A percentile compares a stretch with the other conserved stretches of the same genome.
phyloP scores from a whole-genome alignment of 2,329 filamentous ascomycete genomes.

The Cladosporium colombiae region DNA sequence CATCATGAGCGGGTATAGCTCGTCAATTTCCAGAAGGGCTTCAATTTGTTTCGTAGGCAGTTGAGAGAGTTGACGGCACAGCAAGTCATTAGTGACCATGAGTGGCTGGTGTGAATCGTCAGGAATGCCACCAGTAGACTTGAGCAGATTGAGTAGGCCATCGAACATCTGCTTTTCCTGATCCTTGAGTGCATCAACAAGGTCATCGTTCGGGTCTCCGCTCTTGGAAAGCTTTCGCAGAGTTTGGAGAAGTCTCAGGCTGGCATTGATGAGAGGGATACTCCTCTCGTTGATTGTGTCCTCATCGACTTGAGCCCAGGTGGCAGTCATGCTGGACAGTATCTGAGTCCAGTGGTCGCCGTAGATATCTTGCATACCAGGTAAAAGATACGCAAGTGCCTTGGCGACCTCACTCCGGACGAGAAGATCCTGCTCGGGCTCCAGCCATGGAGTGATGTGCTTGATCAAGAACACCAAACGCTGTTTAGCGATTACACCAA shows the following conservation, averaged over 20 bases:
- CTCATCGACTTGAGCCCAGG: conserved; percentile 37
- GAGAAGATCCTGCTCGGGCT: conserved; percentile 50
- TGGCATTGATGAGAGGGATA: conserved; percentile 61
- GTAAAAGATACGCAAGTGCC: conserved; percentile 60
- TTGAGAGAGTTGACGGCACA: conserved; percentile 68
- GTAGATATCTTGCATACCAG: conserved; percentile 77
- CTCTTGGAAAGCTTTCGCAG: conserved; percentile 58
- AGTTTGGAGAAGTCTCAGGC: conserved; percentile 67
- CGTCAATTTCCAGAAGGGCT: conserved; percentile 54
- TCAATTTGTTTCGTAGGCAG: conserved; percentile 63
- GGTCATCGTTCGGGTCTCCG: conserved; percentile 79
- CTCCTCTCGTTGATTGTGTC: conserved; percentile 25
- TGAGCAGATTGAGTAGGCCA: conserved; percentile 65
- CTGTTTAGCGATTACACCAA: conserved; percentile 57
- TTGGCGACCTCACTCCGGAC: conserved; percentile 60
- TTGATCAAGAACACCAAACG: conserved; percentile 80
- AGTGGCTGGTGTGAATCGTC: conserved; percentile 65
- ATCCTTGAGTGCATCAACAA: conserved; percentile 71
- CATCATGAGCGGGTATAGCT: conserved; percentile 74
- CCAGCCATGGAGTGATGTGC: conserved; percentile 72
- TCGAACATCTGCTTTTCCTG: conserved; percentile 57
- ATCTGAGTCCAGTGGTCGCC: conserved; percentile 77
- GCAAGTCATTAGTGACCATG: conserved; percentile 71
- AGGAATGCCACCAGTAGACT: conserved; percentile 46
- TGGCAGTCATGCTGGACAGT: conserved; percentile 38